Conservation (phyloP, 2,329 filamentous ascomycete genomes). For the Neofusicoccum cordaticola region DNA sequence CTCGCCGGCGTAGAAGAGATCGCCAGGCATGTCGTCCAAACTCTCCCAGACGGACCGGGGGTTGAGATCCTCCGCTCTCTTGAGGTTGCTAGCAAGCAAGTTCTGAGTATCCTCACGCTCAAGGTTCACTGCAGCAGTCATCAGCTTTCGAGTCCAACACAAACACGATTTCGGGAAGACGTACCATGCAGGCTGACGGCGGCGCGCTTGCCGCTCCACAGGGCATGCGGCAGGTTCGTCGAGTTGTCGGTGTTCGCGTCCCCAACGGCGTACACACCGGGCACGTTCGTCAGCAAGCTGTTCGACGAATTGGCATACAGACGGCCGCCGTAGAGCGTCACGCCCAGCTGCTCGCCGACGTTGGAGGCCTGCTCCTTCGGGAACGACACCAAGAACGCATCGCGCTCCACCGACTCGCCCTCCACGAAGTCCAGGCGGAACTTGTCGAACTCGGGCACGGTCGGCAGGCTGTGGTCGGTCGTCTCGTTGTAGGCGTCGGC, state of each 20-base stretch:
- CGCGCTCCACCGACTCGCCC: not conserved
- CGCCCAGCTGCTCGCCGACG: not conserved
- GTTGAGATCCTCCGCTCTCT: not conserved
- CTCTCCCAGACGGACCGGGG: not conserved
- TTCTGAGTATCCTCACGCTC: not conserved
- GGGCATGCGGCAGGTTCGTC: not conserved
- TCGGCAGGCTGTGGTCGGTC: not conserved
- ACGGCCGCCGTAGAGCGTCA: not conserved
- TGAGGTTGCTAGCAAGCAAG: not conserved
- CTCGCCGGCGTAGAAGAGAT: not conserved
- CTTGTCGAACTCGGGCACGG: not conserved
- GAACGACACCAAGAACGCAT: not conserved
- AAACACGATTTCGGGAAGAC: not conserved
- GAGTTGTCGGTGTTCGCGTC: constrained; percentile 6
- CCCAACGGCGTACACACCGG: not conserved
- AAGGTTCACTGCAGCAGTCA: not conserved
- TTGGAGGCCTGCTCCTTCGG: not conserved
- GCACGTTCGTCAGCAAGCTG: not conserved
- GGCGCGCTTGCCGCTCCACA: constrained; percentile 2
- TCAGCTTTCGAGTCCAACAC: not conserved
- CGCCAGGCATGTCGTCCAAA: not conserved
- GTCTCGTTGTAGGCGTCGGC: not conserved
- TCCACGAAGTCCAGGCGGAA: not conserved
- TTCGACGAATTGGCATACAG: not conserved
- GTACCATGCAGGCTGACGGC: not conserved